These are phyloP conservation scores for Trifolium pratense DNA, from an alignment of 306 rosid species.

Conservation along the genomic window DNA sequence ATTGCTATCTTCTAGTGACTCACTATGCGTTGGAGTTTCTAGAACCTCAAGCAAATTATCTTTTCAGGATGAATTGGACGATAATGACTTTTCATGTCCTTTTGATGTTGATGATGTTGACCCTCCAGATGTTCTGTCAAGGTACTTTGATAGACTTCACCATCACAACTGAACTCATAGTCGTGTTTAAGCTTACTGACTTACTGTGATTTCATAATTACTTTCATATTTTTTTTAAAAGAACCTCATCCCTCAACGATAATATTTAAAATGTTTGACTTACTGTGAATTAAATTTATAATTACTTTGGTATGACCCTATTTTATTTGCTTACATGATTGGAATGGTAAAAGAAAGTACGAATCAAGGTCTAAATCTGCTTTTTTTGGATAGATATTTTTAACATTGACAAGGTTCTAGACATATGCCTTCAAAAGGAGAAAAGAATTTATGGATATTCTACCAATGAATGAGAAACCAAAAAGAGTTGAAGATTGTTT, in stretches of 20 bases:
- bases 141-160: slow-evolving; percentile 52
- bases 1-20: slow-evolving; percentile 82
- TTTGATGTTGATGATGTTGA: slow-evolving; percentile 89
- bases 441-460: too few species aligned
- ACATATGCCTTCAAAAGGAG: too few species aligned
- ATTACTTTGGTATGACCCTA: too few species aligned
- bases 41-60: slow-evolving; percentile 85
- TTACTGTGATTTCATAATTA: not conserved
- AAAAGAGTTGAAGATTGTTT: not conserved
- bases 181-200: not conserved
- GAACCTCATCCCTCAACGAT: slow-evolving; percentile 31
- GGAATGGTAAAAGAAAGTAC: slow-evolving; percentile 30
- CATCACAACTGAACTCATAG: slow-evolving; percentile 27
- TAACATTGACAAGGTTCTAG: slow-evolving; percentile 26
- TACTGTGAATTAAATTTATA: too few species aligned
- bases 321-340: slow-evolving; percentile 22
- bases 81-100: slow-evolving; percentile 74
- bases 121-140: slow-evolving; percentile 57
- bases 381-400: not conserved
- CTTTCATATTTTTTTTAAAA: slow-evolving; percentile 2
- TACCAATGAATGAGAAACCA: not conserved
- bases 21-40: slow-evolving; percentile 82
- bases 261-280: not conserved
- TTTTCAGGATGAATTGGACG: slow-evolving; percentile 84
- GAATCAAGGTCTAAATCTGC: not conserved